Evolutionary conservation across 305 asterid genomes (phyloP).

Genomic region (Fraxinus sp.): DNA sequence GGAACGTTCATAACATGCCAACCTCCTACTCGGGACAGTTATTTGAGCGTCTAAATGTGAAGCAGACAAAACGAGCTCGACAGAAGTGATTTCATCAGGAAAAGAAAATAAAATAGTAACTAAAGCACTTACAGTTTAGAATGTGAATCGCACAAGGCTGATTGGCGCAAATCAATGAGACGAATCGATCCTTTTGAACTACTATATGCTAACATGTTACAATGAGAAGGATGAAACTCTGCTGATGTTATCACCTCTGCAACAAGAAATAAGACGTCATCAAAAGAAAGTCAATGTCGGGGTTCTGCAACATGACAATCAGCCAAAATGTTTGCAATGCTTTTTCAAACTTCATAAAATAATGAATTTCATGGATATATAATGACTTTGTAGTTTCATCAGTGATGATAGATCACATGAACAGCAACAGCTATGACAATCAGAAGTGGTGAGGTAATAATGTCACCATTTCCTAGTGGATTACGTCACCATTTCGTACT

Average conservation of each 20-base stretch:
- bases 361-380: constrained; percentile 12
- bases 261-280: constrained; percentile 29
- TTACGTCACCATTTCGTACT: constrained; percentile 3
- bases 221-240: constrained; percentile 94
- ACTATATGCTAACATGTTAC: constrained; percentile 94
- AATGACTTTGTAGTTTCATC: neutral
- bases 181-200: constrained; percentile 98
- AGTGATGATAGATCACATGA: neutral
- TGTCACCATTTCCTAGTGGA: constrained; percentile 6
- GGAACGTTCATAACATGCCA: constrained; percentile 4
- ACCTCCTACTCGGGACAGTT: neutral
- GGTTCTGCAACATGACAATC: constrained; percentile 16
- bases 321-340: constrained; percentile 10
- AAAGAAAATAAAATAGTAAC: constrained; percentile 8
- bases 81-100: constrained; percentile 4
- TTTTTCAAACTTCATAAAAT: constrained; percentile 2
- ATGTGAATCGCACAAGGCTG: constrained; percentile 95
- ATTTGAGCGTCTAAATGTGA: neutral
- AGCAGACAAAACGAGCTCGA: constrained; percentile 15
- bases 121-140: constrained; percentile 68
- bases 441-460: neutral
- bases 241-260: constrained; percentile 99
- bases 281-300: neutral
- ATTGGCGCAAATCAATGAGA: constrained; percentile 94
- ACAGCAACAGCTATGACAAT: constrained; percentile 8